Evolutionary conservation across 2,329 filamentous ascomycete genomes (phyloP), one percentile per base, ranked within the genome.

Genomic region (Lasiodiplodia hormozganensis): DNA sequence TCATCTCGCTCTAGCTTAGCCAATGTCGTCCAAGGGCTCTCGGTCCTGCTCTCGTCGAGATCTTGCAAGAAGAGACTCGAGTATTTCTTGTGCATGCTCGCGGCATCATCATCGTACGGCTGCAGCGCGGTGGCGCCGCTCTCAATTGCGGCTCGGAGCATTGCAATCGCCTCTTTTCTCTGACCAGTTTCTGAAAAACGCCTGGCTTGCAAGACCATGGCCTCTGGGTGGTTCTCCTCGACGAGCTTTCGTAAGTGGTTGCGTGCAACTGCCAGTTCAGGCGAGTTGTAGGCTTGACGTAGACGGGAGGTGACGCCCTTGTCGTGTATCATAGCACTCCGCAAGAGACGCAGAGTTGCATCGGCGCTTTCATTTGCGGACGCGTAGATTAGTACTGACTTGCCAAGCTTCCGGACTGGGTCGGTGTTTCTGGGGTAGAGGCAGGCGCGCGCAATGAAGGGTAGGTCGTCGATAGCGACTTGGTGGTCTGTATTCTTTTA

Each of bases 261-360:
- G 14, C 62, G 62, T 2, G 51, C 62, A 52, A 21, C 5, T 16
- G 51, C 49, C 51, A 65, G 23, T 11, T 65, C 62, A 18, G 36
- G 7, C n/a, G 62, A 65, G 31, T 56, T 18, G 25, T 31, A 65
- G 31, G 62, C 62, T 16, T 14, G 38, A 28, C 58, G 58, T 12
- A 14, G 2, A 16, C 14, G n/a, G 11, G 12, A 3, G 14, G 12
- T 18, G 16, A 36, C n/a, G 34, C 36, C 16, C n/a, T 10, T 18
- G 14, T 65, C 34, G 14, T 65, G 62, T 11, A 7, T 65, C 34
- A 16, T 10, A 14, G 62, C 62, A 16, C 16, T 16, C 36, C 62
- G 36, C 52, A 65, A 36, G 6, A 65, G n/a, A 14, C 34, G 49
- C n/a, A 65, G 51, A 14, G 62, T 65, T 12, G 62, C 49, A 21